phyloP scores from a whole-genome alignment of 345 rosid species.

The Eucalyptus marginata region DNA sequence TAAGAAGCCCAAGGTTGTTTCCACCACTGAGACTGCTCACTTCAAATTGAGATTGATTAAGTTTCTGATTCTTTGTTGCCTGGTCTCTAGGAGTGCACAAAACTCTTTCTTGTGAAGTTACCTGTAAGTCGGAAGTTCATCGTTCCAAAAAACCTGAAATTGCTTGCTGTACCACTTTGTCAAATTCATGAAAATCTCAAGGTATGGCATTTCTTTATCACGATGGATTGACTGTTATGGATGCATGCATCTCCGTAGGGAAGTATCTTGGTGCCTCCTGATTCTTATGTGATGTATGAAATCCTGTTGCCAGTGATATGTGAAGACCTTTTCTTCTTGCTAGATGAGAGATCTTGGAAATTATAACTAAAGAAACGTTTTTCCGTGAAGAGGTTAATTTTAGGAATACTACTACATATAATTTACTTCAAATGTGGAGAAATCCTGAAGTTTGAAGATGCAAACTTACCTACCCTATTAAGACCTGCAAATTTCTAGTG shows the following conservation, averaged over 20 bases:
- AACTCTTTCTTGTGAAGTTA: slow-evolving; percentile 64
- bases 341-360: background rate
- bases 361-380: background rate
- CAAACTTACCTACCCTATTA: background rate
- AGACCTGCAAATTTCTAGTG: background rate
- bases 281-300: background rate
- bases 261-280: background rate
- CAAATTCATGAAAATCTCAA: slow-evolving; percentile 62
- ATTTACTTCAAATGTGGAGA: background rate
- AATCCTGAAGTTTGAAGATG: background rate
- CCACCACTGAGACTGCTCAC: background rate
- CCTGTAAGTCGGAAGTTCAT: slow-evolving; percentile 46
- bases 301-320: background rate
- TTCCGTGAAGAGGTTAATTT: background rate
- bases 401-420: background rate
- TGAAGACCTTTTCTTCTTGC: background rate
- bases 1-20: slow-evolving; percentile 57
- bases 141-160: slow-evolving; percentile 67
- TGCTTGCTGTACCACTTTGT: slow-evolving; percentile 80
- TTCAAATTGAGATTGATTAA: background rate
- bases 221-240: background rate
- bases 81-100: slow-evolving; percentile 54
- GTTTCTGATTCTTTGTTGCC: background rate
- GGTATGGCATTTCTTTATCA: slow-evolving; percentile 14
- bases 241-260: background rate